Evolutionary conservation across 1,284 basidiomycete genomes (phyloP), one percentile per base, ranked within the genome.

Genomic region (Meripilus lineatus): DNA sequence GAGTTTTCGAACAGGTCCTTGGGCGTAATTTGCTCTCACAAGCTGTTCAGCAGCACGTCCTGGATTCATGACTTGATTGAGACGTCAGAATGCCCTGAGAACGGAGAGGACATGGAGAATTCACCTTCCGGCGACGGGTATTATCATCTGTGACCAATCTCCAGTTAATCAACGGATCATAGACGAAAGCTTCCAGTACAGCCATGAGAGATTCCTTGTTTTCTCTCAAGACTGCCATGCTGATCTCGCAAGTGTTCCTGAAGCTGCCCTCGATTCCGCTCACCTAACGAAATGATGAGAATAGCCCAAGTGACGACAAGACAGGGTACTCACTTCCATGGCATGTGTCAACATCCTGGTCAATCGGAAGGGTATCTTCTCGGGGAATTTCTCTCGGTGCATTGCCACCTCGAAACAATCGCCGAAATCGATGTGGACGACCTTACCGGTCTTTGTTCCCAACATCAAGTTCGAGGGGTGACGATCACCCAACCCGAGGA

Each of bases 131-230:
- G 47, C 77, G 72, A 50, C 79, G 72, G 23, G 65, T 67, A 47
- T 86, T 83, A 36, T 74, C 78, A 45, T 87, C 84, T 3, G 81
- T 75, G 77, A 89, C 81, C 47, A 90, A 67, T 53, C 87, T 75
- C 90, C 90, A 93, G 56, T 89, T 91, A 61, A 93, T 88, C 44
- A 93, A 68, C 10, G 90, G 90, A 59, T 93, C 90, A 55, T 93
- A 93, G 13, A 93, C 84, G 59, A 93, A 93, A 14, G 90, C 96
- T 65, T 99, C 96, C 24, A 99, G 74, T 18, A 99, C 91, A 10
- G 96, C 96, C 84, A 99, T 90, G 47, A 99, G 76, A 14, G 92
- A 95, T 66, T 99, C 96, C 67, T 95, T 93, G 72, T 99, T 99
- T 48, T 91, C 92, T 25, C 96, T 84, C 49, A 99, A 69, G 5